phyloP scores from a whole-genome alignment of 768 basidiomycete species.

The Agaricus sinodeliciosus region DNA sequence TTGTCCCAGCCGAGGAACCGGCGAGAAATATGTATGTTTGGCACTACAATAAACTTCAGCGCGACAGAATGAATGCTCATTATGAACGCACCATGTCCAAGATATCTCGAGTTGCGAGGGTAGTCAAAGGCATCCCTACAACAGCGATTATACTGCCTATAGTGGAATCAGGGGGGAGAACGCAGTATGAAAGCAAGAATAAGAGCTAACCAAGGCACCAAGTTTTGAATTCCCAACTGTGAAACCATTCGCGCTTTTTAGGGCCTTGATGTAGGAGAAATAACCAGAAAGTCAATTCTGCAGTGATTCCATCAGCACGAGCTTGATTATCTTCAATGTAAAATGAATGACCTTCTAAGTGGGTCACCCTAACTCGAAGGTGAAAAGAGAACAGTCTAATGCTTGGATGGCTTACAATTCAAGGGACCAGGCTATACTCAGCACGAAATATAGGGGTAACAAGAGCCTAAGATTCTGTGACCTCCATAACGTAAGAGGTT shows the following conservation, averaged over 20 bases:
- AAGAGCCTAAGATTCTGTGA: slow-evolving; percentile 42
- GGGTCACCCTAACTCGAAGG: slow-evolving; percentile 49
- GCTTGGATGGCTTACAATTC: slow-evolving; percentile 51
- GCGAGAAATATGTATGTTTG: slow-evolving; percentile 72
- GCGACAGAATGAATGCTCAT: slow-evolving; percentile 1
- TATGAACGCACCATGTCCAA: slow-evolving; percentile 43
- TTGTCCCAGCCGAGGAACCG: slow-evolving; percentile 59
- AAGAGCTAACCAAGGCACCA: slow-evolving; percentile 59
- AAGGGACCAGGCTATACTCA: slow-evolving; percentile 70
- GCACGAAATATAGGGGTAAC: slow-evolving; percentile 61
- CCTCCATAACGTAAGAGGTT: slow-evolving; percentile 48
- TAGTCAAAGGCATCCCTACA: slow-evolving; percentile 66
- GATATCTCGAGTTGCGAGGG: slow-evolving; percentile 50
- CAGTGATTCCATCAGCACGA: background rate
- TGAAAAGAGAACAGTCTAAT: background rate
- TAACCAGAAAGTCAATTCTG: slow-evolving; percentile 78
- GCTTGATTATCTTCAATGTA: background rate
- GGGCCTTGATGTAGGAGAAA: slow-evolving; percentile 78
- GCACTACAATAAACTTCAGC: slow-evolving; percentile 34
- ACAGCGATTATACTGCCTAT: slow-evolving; percentile 59
- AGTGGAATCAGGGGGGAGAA: slow-evolving; percentile 1
- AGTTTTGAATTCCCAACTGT: slow-evolving; percentile 67
- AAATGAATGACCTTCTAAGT: slow-evolving; percentile 59
- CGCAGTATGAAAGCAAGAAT: background rate
- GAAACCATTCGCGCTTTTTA: slow-evolving; percentile 66